Percentiles rank a stretch among this genome's conserved stretches.
phyloP scores from a whole-genome alignment of 2,329 filamentous ascomycete genomes.

The Cordyceps fumosorosea region DNA sequence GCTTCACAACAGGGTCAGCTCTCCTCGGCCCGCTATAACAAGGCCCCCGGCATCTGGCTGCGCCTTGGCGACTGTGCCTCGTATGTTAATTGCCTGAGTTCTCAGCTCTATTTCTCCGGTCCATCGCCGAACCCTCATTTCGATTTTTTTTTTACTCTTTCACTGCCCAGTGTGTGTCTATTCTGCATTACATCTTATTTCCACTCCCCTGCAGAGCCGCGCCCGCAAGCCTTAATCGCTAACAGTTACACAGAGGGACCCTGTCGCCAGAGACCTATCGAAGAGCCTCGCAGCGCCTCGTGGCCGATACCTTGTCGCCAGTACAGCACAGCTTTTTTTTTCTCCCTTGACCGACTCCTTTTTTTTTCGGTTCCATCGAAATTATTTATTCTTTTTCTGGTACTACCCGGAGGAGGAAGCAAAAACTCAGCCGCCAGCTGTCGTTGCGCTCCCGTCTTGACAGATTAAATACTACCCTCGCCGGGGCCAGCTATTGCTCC shows the following conservation, averaged over 20 bases:
- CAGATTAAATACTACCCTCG: constrained; percentile 10
- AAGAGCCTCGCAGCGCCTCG: constrained; percentile 13
- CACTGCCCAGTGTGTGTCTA: background rate
- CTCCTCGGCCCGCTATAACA: constrained; percentile 3
- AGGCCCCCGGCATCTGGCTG: background rate
- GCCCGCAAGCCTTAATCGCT: background rate
- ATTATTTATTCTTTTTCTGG: background rate
- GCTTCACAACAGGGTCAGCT: background rate
- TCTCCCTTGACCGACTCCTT: constrained; percentile 1
- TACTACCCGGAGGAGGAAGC: background rate
- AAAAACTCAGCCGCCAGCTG: background rate
- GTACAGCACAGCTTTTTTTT: background rate
- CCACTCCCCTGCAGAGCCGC: background rate
- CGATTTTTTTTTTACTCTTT: background rate
- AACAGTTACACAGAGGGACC: background rate
- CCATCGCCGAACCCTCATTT: background rate
- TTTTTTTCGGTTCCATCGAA: background rate
- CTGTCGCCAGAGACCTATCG: constrained; percentile 11
- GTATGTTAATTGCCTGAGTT: constrained; percentile 4
- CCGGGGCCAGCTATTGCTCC: constrained; percentile 4
- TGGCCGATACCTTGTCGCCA: constrained; percentile 8
- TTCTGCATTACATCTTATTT: background rate
- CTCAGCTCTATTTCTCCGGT: constrained; percentile 4
- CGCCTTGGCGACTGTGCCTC: constrained; percentile 8
- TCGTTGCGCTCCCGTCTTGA: background rate